phyloP scores from a whole-genome alignment of 306 rosid genomes.

The Gastrolobium villosum region DNA sequence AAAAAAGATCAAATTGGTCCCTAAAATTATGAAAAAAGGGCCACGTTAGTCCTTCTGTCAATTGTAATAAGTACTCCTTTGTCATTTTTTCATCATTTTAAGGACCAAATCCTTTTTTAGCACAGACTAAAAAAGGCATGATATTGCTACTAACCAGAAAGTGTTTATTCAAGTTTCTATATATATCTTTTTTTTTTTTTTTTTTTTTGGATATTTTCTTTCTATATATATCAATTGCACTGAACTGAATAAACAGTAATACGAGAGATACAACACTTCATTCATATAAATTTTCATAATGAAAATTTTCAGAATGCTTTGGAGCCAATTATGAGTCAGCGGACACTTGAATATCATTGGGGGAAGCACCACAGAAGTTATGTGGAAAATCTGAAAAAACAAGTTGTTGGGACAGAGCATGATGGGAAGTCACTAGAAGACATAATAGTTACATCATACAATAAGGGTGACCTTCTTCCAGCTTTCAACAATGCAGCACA shows the following conservation, averaged over 20 bases:
- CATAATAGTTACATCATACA: conserved; percentile 60
- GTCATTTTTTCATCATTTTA: too few species aligned
- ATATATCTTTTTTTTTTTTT: too few species aligned
- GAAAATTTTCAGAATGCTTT: conserved; percentile 66
- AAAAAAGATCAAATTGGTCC: too few species aligned
- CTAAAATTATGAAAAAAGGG: too few species aligned
- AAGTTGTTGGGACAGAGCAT: conserved; percentile 74
- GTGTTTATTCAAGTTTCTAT: too few species aligned
- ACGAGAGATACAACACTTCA: not conserved
- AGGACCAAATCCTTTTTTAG: too few species aligned
- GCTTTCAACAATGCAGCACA: conserved; percentile 89
- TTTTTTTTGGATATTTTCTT: too few species aligned
- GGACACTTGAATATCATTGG: conserved; percentile 82
- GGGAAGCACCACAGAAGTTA: conserved; percentile 87
- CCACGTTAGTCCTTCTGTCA: too few species aligned
- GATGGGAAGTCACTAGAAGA: conserved; percentile 66
- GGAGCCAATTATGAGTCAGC: conserved; percentile 83
- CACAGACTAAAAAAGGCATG: too few species aligned
- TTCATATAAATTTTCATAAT: not conserved
- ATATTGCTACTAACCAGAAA: too few species aligned
- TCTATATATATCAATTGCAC: not conserved
- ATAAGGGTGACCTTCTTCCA: conserved; percentile 80
- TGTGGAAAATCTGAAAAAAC: conserved; percentile 77
- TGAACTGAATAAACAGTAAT: not conserved
- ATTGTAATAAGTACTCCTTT: too few species aligned